Evolutionary conservation across 2,329 filamentous ascomycete species (phyloP), one percentile per base, ranked within the genome.

Genomic region (Botryotinia narcissicola): DNA sequence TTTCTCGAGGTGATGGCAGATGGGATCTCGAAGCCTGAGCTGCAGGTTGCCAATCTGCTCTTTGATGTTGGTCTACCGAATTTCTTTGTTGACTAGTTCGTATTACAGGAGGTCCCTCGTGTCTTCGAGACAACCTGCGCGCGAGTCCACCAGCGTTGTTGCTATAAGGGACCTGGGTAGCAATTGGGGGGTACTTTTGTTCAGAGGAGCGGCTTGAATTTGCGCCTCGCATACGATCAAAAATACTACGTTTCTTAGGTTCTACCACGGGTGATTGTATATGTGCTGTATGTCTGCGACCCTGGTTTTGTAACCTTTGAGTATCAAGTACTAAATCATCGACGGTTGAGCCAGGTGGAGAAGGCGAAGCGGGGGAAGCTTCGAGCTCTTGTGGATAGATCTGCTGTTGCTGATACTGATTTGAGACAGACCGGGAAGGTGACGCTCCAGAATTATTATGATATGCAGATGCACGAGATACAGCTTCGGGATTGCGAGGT

Each of bases 101-200:
- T 76, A 86, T 75, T 16, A 71, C 67, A 77, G 77, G 81, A 79
- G 77, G 82, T 80, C 81, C 86, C 84, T 84, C 86, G 87, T 80
- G 86, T 82, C 78, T 88, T 85, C 83, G 90, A 62, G 89, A 91
- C 46, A 86, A 84, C 77, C 87, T 84, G 76, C 88, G 88, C 76
- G 82, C 84, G 66, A 89, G 81, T 69, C 85, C 84, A 66, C 81
- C 76, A 74, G 83, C 83, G 78, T 86, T 87, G 79, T 87, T 86
- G 84, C 87, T 86, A 46, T 69, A 61, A 4, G 51, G 32, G 25
- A 42, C 63, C 68, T 69, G 71, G 22, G 74, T 72, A 18, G 75
- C 57, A 66, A 71, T 69, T 40, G 74, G 46, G 48, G 75, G 71
- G 29, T 77, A 67, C 54, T 73, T 69, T 75, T 79, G 73, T 59